Conservation (phyloP, 257 asterid species). For the Leptodermis oblonga region DNA sequence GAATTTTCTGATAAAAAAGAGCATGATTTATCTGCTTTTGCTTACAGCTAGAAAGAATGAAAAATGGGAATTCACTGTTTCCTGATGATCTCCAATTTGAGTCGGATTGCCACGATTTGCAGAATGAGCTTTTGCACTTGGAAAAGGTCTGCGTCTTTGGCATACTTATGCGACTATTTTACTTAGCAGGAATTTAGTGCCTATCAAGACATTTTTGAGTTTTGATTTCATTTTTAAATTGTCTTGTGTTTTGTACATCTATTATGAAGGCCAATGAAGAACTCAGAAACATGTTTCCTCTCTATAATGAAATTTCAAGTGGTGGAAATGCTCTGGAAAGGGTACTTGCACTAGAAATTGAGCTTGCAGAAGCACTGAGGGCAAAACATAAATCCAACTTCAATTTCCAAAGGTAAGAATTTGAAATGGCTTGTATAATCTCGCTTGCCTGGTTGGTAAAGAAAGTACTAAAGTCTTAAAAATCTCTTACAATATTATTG, state of each 20-base stretch:
- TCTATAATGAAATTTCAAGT: slow-evolving; percentile 49
- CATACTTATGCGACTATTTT: neutral
- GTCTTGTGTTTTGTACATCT: slow-evolving; percentile 6
- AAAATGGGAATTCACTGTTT: slow-evolving; percentile 53
- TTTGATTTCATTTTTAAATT: slow-evolving; percentile 10
- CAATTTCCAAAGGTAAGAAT: slow-evolving; percentile 65
- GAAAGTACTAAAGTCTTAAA: neutral
- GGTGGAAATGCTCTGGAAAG: slow-evolving; percentile 79
- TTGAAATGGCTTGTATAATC: neutral
- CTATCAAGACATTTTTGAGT: neutral
- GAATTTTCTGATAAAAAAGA: slow-evolving; percentile 3
- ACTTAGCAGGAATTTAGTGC: neutral
- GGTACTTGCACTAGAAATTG: slow-evolving; percentile 88
- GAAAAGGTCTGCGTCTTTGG: slow-evolving; percentile 52
- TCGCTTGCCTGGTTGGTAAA: neutral
- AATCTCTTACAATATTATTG: neutral
- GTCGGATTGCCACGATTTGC: slow-evolving; percentile 36
- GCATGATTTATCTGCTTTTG: slow-evolving; percentile 15
- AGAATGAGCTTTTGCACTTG: slow-evolving; percentile 53
- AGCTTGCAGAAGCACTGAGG: slow-evolving; percentile 87
- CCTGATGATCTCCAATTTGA: slow-evolving; percentile 34
- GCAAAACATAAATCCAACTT: slow-evolving; percentile 50
- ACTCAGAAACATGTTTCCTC: slow-evolving; percentile 76
- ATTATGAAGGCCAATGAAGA: slow-evolving; percentile 68
- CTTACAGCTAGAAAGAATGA: slow-evolving; percentile 90